Percentiles rank a stretch among this genome's conserved stretches.
phyloP scores from a whole-genome alignment of 106 monocot species.

The Xerophyta viscosa region DNA sequence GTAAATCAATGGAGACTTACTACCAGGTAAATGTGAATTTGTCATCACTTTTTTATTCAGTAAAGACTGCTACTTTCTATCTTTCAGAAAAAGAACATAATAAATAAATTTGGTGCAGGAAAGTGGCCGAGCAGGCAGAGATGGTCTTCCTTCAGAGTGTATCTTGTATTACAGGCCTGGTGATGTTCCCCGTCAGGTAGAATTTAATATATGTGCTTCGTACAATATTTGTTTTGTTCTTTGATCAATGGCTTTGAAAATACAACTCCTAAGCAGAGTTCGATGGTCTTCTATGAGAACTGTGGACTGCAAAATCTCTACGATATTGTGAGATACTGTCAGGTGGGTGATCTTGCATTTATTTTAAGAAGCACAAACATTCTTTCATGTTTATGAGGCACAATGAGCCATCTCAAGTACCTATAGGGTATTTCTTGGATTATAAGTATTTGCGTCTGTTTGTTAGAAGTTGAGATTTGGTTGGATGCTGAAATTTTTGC shows the following conservation, averaged over 20 bases:
- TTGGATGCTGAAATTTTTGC: too few relatives aligned
- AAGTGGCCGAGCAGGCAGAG: conserved; percentile 98
- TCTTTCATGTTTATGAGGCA: too few relatives aligned
- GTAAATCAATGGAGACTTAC: conserved; percentile 99
- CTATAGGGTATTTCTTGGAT: too few relatives aligned
- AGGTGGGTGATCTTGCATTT: conserved; percentile 32
- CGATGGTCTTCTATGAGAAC: conserved; percentile 99
- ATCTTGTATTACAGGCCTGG: conserved; percentile 83
- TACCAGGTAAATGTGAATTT: conserved; percentile 65
- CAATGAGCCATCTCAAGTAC: too few relatives aligned
- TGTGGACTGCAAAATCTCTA: conserved; percentile 97
- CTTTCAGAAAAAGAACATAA: too few relatives aligned
- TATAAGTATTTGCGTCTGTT: too few relatives aligned
- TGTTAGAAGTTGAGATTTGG: too few relatives aligned
- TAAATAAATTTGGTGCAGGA: conserved; percentile 32
- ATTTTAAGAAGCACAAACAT: too few relatives aligned
- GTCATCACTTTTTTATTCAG: too few relatives aligned
- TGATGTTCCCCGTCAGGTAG: conserved; percentile 88
- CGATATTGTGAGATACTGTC: conserved; percentile 93
- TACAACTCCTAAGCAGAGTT: conserved; percentile 51
- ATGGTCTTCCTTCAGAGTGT: conserved; percentile 98
- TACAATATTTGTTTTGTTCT: conserved; percentile 1
- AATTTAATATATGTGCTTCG: conserved; percentile 1
- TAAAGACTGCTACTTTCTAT: too few relatives aligned
- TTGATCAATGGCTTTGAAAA: not conserved